Base-by-base conservation (phyloP, 371 early-diverging fungal species). In the Globomyces sp. region DNA sequence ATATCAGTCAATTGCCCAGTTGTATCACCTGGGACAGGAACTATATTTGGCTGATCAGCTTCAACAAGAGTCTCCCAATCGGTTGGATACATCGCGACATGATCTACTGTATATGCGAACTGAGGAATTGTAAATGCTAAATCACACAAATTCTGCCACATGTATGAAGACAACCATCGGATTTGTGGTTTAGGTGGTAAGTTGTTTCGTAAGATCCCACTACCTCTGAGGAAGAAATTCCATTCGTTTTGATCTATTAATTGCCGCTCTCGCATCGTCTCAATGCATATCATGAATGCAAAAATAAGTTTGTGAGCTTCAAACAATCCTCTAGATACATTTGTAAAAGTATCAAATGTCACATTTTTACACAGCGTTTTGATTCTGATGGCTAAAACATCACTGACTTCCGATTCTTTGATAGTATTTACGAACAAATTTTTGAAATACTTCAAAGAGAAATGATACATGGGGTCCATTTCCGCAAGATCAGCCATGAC, bases 391-490 rank as follows among this genome's bases (percentile, higher is more conserved):
- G 72, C 73, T 8, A 84, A 64, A 57, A 82, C 76, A 6, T 78
- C 77, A 2, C 69, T 57, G 55, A 80, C 80, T 58, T 77, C 78
- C 40, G 77, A 72, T n/a, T 82, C 77, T 11, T 74, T 53, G 53
- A 84, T 84, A 57, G 78, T 79, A 63, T 73, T 74, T 67, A 70
- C 76, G 71, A 84, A 84, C 9, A 84, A 67, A 55, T 78, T 78
- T 58, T 81, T 82, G 69, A 84, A 84, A 71, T 82, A 84, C 58
- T 81, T 80, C 11, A 84, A 73, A 5, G 81, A 81, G 66, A 84
- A 84, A 62, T 82, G 82, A 63, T 84, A 84, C 85, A 84, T 84
- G 2, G 81, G 73, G 62, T 84, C 85, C 24, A 84, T 77, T 58
- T 82, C 82, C 0, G 80, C 81, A 8, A 84, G 65, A 64, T 82